Evolutionary conservation across 2,329 filamentous ascomycete species (phyloP).

Genomic region (Ramichloridium luteum): DNA sequence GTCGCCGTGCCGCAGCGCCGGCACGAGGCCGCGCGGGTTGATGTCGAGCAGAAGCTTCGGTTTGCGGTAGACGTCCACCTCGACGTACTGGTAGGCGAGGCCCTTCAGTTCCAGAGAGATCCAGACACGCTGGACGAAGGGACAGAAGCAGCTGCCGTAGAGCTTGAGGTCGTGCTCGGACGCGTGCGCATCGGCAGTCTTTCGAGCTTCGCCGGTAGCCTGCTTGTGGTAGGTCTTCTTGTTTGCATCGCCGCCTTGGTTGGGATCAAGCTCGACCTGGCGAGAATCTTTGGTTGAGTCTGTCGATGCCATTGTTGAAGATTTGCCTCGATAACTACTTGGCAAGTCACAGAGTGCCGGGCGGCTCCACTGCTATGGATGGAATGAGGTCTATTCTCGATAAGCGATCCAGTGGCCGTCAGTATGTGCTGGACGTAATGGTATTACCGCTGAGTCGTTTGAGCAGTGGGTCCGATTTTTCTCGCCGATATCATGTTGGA

Average conservation of each 20-base stretch:
- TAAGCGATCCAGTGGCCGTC: too few relatives aligned
- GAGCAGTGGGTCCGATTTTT: too few relatives aligned
- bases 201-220: slow-evolving; percentile 56
- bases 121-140: slow-evolving; percentile 81
- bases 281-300: too few relatives aligned
- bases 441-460: too few relatives aligned
- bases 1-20: slow-evolving; percentile 62
- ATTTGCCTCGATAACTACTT: too few relatives aligned
- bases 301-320: too few relatives aligned
- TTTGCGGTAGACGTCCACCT: slow-evolving; percentile 69
- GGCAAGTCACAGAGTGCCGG: too few relatives aligned
- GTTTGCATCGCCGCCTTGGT: slow-evolving; percentile 35
- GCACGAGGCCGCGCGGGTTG: slow-evolving; percentile 64
- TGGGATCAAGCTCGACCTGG: slow-evolving; percentile 29
- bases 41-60: slow-evolving; percentile 59
- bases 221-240: slow-evolving; percentile 60
- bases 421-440: too few relatives aligned
- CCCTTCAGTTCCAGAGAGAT: slow-evolving; percentile 73
- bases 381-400: too few relatives aligned
- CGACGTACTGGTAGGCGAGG: slow-evolving; percentile 72
- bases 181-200: slow-evolving; percentile 58
- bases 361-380: too few relatives aligned
- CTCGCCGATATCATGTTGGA: too few relatives aligned
- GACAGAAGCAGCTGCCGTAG: slow-evolving; percentile 75
- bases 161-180: slow-evolving; percentile 61